Conservation (phyloP, 2,329 filamentous ascomycete genomes). For the Allantophomopsis cytisporea region DNA sequence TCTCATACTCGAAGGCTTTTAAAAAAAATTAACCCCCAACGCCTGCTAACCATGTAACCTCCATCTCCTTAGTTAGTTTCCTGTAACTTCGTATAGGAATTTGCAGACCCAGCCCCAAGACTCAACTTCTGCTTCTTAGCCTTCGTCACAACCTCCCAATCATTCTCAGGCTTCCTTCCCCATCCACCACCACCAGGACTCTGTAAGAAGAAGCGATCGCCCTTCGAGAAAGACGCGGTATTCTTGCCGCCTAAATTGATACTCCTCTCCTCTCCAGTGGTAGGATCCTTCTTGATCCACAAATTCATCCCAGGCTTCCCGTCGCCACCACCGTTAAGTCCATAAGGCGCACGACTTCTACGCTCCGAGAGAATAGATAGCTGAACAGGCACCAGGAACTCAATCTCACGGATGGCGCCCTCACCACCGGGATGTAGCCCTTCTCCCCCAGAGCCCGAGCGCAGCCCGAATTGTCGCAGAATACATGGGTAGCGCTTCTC, state of each 20-base stretch:
- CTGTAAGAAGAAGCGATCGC: conserved; percentile 64
- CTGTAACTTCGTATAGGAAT: too few species aligned
- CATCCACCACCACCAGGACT: conserved; percentile 74
- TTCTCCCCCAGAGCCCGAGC: conserved; percentile 45
- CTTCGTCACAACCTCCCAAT: too few species aligned
- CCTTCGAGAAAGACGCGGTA: conserved; percentile 47
- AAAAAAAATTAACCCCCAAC: too few species aligned
- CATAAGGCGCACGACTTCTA: conserved; percentile 66
- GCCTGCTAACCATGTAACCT: too few species aligned
- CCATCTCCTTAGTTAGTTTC: too few species aligned
- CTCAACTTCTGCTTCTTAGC: too few species aligned
- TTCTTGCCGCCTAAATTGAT: conserved; percentile 11
- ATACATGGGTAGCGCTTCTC: conserved; percentile 67
- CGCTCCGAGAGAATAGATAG: conserved; percentile 69
- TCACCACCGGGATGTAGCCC: conserved; percentile 62
- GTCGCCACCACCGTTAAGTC: conserved; percentile 70
- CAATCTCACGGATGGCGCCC: conserved; percentile 66
- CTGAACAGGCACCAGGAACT: conserved; percentile 66
- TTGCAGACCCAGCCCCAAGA: too few species aligned
- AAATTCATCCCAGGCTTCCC: conserved; percentile 71
- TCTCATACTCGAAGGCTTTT: too few species aligned
- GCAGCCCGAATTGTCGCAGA: conserved; percentile 53
- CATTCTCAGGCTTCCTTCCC: conserved; percentile 28
- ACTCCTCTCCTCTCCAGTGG: conserved; percentile 64
- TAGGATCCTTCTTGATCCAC: conserved; percentile 45